phyloP scores from a whole-genome alignment of 176 grass and related monocot genomes.

The Triticum turgidum region DNA sequence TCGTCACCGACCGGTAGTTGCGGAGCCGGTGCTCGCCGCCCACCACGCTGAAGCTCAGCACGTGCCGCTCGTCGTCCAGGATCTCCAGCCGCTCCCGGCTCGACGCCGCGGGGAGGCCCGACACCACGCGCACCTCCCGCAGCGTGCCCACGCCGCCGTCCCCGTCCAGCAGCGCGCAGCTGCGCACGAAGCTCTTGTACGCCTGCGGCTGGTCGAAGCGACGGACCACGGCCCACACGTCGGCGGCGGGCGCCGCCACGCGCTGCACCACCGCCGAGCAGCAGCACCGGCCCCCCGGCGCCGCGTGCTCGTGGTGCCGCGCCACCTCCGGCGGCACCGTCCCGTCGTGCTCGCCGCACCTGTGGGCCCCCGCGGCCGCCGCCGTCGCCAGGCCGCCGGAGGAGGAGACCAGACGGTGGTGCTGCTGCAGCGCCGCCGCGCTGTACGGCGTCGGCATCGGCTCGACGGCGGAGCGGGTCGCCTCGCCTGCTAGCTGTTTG shows the following conservation, averaged over 20 bases:
- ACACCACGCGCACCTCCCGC: constrained; percentile 60
- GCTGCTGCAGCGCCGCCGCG: constrained; percentile 35
- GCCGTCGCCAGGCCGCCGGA: not conserved
- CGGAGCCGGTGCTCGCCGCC: constrained; percentile 59
- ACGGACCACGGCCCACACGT: constrained; percentile 65
- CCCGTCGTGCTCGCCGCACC: constrained; percentile 35
- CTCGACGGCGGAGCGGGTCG: not conserved
- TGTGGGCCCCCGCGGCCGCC: not conserved
- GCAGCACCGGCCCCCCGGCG: constrained; percentile 46
- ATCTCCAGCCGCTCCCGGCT: constrained; percentile 70
- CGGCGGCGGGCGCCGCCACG: constrained; percentile 42
- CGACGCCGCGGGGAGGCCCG: constrained; percentile 57
- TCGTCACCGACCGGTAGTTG: constrained; percentile 71
- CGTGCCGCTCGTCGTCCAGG: constrained; percentile 63
- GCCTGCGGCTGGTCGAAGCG: constrained; percentile 66
- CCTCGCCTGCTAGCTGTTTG: too few species aligned
- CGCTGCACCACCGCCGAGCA: constrained; percentile 57
- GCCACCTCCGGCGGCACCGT: constrained; percentile 51
- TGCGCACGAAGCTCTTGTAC: constrained; percentile 64
- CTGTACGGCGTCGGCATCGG: constrained; percentile 53
- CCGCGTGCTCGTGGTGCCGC: constrained; percentile 50
- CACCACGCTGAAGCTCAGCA: constrained; percentile 59
- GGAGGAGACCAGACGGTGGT: not conserved
- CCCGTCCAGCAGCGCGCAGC: constrained; percentile 51
- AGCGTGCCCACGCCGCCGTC: constrained; percentile 63